Percentiles rank a stretch among this genome's conserved stretches.
Evolutionary conservation across 2,329 filamentous ascomycete genomes (phyloP).

Genomic region (Stemphylium beticola): DNA sequence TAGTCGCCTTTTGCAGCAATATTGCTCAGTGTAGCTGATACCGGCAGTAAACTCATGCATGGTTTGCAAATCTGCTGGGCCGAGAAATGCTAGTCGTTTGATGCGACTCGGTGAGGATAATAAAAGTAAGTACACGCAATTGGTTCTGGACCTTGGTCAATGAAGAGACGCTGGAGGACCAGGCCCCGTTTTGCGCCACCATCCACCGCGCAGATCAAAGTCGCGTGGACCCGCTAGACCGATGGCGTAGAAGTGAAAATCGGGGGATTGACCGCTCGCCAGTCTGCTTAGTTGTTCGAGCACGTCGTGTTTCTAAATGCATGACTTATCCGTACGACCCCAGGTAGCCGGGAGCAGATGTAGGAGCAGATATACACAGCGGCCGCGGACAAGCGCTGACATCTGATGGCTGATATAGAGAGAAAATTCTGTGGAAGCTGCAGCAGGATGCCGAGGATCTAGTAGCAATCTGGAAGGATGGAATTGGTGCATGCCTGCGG

Average conservation of each 20-base stretch:
- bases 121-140: not conserved
- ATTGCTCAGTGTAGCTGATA: not conserved
- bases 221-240: not conserved
- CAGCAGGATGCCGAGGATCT: conserved; percentile 8
- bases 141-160: conserved; percentile 3
- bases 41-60: not conserved
- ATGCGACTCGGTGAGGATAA: not conserved
- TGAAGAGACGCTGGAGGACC: not conserved
- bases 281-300: not conserved
- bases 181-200: conserved; percentile 4
- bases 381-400: conserved; percentile 5
- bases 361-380: not conserved
- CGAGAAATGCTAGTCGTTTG: not conserved
- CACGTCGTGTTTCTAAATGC: not conserved
- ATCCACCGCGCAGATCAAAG: conserved; percentile 8
- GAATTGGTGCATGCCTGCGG: conserved; percentile 3
- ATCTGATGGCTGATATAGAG: conserved; percentile 1
- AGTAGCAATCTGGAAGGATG: conserved; percentile 17
- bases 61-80: not conserved
- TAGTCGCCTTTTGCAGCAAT: not conserved
- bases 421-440: conserved; percentile 7
- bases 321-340: not conserved
- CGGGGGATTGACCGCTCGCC: conserved; percentile 1
- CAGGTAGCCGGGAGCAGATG: conserved; percentile 4
- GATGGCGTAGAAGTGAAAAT: not conserved